Conservation (phyloP, 2,329 filamentous ascomycete genomes). For the Aspergillus fructus region DNA sequence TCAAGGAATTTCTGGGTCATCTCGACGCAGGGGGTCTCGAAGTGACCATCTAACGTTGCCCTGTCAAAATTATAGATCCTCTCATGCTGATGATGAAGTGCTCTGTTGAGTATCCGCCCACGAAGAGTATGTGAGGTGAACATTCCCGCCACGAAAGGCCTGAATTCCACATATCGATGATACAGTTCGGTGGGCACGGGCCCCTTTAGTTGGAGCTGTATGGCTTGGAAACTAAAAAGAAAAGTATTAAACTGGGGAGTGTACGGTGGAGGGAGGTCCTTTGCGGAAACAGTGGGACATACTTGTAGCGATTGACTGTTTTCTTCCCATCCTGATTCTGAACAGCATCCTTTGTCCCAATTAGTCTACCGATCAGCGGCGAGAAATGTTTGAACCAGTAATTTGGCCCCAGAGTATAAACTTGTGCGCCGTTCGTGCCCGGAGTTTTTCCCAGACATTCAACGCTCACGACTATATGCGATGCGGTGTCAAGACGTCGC, state of each 20-base stretch:
- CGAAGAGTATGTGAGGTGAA: conserved; percentile 76
- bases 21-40: conserved; percentile 65
- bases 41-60: conserved; percentile 69
- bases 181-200: conserved; percentile 79
- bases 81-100: conserved; percentile 84
- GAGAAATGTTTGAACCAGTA: conserved; percentile 82
- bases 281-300: conserved; percentile 31
- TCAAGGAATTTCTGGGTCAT: conserved; percentile 80
- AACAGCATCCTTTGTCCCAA: conserved; percentile 67
- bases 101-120: conserved; percentile 77
- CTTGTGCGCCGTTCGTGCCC: conserved; percentile 60
- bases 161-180: conserved; percentile 91
- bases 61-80: conserved; percentile 87
- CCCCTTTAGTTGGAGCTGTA: conserved; percentile 82
- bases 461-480: conserved; percentile 69
- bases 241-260: conserved; percentile 13
- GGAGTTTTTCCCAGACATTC: conserved; percentile 75
- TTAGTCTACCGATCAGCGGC: conserved; percentile 79
- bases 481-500: conserved; percentile 65
- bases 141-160: conserved; percentile 84
- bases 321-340: conserved; percentile 56
- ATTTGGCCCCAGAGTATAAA: conserved; percentile 78
- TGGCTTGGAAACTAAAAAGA: conserved; percentile 77
- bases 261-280: background rate
- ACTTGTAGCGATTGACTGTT: conserved; percentile 74